Base-by-base conservation (phyloP, 164 flowering plant species). In the Nelumbo lutea region DNA sequence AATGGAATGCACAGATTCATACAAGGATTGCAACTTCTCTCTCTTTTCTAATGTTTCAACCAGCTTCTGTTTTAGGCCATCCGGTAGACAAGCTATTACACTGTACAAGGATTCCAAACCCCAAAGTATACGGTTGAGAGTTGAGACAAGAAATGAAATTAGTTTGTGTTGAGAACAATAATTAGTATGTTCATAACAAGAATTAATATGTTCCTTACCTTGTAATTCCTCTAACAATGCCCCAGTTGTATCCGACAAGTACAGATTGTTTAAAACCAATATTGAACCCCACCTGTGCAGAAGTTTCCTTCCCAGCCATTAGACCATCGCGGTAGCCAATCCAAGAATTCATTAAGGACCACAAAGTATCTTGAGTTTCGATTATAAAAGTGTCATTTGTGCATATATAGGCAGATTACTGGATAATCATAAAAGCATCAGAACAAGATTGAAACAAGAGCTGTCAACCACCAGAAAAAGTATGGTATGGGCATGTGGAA, bases 311-410 rank as follows among this genome's bases (percentile, higher is more conserved):
- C 41, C 96, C 98, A 9, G 90, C 85, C 42, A 80, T 75, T 45
- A 91, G 61, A 44, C 98, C 97, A 70, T 91, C 98, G 57, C 94
- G 93, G 72, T 91, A 94, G 60, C 96, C 98, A 65, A 83, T 78
- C 95, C 82, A 67, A 62, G 39, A 64, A 62, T 55, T 65, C 58
- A 77, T 62, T 51, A 76, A 53, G 69, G 70, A 72, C 50, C 13
- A 70, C 51, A 67, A 56, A 52, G 51, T n/a, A 14, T 11, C 42
- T 64, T 14, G 46, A 27, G 8, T 43, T 65, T 10, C 27, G 4
- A 56, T 27, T 27, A 27, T 27, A 27, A 27, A 27, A 27, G 27
- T 27, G 27, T 27, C 27, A 27, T 27, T 27, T 27, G 27, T 27
- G 27, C 27, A 27, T 27, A 27, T 27, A 27, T 27, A 0, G 27